These are phyloP conservation scores for Yamadazyma diddensiae DNA, from an alignment of 1,139 yeast species.

Conservation along the genomic window DNA sequence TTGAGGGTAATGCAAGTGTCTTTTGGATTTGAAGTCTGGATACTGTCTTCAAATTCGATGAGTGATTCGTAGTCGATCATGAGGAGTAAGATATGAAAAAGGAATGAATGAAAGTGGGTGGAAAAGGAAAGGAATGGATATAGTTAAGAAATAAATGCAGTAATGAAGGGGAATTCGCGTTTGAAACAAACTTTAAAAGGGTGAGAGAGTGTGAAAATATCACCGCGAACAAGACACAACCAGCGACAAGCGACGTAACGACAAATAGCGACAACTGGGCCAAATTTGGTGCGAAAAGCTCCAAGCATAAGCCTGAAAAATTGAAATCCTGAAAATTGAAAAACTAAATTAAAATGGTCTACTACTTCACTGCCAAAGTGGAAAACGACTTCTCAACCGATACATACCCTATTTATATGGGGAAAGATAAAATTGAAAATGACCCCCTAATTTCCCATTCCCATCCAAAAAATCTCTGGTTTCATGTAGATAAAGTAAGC, in stretches of 20 bases:
- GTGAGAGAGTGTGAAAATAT: too few relatives aligned
- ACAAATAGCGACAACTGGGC: too few relatives aligned
- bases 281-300: too few relatives aligned
- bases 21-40: constrained; percentile 21
- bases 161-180: too few relatives aligned
- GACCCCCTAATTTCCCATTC: constrained; percentile 72
- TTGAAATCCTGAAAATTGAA: too few relatives aligned
- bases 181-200: too few relatives aligned
- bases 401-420: constrained; percentile 55
- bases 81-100: constrained; percentile 1
- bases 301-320: too few relatives aligned
- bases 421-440: constrained; percentile 74
- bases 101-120: not conserved
- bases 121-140: constrained; percentile 4
- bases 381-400: constrained; percentile 27
- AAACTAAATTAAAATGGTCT: too few relatives aligned
- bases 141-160: not conserved
- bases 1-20: constrained; percentile 25
- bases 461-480: constrained; percentile 72
- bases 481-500: constrained; percentile 77
- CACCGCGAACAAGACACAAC: too few relatives aligned
- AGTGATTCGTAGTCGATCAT: constrained; percentile 32
- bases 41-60: constrained; percentile 43
- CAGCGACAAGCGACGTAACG: too few relatives aligned
- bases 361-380: constrained; percentile 45